Conservation (phyloP, 257 asterid genomes). For the Ligustrum vulgare region DNA sequence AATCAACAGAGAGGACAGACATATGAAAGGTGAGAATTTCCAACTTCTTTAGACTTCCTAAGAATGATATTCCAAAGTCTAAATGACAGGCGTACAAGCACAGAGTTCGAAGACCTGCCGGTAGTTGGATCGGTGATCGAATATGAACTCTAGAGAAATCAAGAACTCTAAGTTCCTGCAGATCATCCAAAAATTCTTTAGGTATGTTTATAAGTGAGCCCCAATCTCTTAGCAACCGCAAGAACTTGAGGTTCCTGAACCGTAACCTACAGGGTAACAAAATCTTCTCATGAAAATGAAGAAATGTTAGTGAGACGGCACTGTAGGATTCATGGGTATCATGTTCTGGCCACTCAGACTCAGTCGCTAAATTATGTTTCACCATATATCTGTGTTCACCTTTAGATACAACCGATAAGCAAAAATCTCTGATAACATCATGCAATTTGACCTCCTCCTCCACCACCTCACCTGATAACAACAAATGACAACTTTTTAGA, state of each 20-base stretch:
- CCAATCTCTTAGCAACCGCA: background rate
- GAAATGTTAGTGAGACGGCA: slow-evolving; percentile 11
- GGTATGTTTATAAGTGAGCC: no score
- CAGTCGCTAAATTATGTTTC: background rate
- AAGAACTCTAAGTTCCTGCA: slow-evolving; percentile 4
- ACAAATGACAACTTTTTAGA: no score
- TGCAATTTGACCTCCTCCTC: no score
- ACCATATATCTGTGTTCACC: slow-evolving; percentile 11
- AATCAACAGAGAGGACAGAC: background rate
- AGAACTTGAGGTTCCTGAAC: background rate
- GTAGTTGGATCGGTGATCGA: background rate
- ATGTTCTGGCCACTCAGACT: slow-evolving; percentile 20
- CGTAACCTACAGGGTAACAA: background rate
- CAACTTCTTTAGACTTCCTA: background rate
- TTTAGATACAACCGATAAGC: slow-evolving; percentile 11
- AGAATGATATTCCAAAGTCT: background rate
- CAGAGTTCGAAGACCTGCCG: background rate
- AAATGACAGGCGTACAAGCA: background rate
- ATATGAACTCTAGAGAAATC: background rate
- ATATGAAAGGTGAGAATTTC: slow-evolving; percentile 7
- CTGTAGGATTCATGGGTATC: background rate
- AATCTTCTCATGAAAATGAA: background rate
- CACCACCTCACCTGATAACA: no score
- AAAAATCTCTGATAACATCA: background rate
- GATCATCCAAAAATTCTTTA: background rate